Percentiles rank a stretch among this genome's conserved stretches.
Evolutionary conservation across 2,329 filamentous ascomycete species (phyloP).

Genomic region (Massarina eburnea): DNA sequence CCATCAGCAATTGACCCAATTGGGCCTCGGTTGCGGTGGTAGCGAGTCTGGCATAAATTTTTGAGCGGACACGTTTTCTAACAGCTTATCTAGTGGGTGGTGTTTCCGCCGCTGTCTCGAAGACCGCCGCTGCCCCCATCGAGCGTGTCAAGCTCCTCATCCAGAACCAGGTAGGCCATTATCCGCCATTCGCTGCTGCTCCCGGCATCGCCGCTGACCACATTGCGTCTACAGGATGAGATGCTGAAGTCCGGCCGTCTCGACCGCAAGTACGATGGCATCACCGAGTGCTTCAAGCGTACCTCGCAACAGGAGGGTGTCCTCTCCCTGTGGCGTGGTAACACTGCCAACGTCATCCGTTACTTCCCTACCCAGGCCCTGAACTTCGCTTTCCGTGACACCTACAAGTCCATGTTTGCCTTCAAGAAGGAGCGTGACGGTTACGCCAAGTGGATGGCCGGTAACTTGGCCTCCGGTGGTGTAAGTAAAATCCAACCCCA

Average conservation of each 20-base stretch:
- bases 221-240: slow-evolving; percentile 73
- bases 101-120: slow-evolving; percentile 99
- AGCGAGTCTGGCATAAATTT: slow-evolving; percentile 10
- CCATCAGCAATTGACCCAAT: slow-evolving; percentile 27
- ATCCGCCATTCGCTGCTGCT: not conserved
- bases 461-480: slow-evolving; percentile 99
- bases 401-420: slow-evolving; percentile 99
- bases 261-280: slow-evolving; percentile 93
- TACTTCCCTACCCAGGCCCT: slow-evolving; percentile 99
- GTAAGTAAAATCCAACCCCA: slow-evolving; percentile 57
- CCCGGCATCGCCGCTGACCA: slow-evolving; percentile 20
- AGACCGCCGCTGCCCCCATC: slow-evolving; percentile 99
- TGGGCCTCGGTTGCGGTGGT: slow-evolving; percentile 19
- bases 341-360: slow-evolving; percentile 99
- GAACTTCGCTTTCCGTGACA: slow-evolving; percentile 99
- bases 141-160: slow-evolving; percentile 99
- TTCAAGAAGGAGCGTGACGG: slow-evolving; percentile 99
- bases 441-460: slow-evolving; percentile 98
- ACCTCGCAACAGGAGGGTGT: slow-evolving; percentile 90
- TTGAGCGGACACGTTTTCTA: slow-evolving; percentile 38
- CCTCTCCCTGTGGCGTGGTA: slow-evolving; percentile 96
- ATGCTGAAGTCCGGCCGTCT: slow-evolving; percentile 99
- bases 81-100: slow-evolving; percentile 79
- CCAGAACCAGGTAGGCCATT: slow-evolving; percentile 92
- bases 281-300: slow-evolving; percentile 91